Percentiles rank a stretch among this genome's conserved stretches.
Conservation (phyloP, 2,329 filamentous ascomycete species). For the Ophiostoma ips region DNA sequence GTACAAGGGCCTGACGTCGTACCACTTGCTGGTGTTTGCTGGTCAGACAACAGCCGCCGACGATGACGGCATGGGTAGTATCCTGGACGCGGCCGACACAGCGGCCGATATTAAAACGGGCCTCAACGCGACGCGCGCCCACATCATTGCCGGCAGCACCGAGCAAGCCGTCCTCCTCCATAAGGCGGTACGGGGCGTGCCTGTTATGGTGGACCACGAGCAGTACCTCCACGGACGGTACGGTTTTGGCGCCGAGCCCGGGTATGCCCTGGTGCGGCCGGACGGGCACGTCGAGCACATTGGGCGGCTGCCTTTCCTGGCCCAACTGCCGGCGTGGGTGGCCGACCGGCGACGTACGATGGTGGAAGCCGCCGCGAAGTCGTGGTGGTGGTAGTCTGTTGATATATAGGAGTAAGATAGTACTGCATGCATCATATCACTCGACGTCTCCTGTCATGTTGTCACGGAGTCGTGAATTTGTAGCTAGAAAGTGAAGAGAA, state of each 20-base stretch:
- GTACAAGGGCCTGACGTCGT: constrained; percentile 5
- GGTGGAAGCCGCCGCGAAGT: neutral
- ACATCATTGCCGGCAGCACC: constrained; percentile 3
- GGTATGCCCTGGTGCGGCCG: constrained; percentile 20
- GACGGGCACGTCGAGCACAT: constrained; percentile 22
- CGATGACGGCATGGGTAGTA: neutral
- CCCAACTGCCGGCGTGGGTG: constrained; percentile 14
- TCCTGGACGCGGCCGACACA: constrained; percentile 9
- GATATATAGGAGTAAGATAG: no score
- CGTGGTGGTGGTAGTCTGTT: constrained; percentile 6
- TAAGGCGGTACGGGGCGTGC: constrained; percentile 5
- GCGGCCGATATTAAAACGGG: neutral
- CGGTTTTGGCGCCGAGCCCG: constrained; percentile 17
- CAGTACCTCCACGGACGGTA: constrained; percentile 18
- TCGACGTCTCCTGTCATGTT: no score
- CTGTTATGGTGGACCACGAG: constrained; percentile 13
- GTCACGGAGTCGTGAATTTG: no score
- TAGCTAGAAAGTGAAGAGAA: neutral
- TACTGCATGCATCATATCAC: neutral
- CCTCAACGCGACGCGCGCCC: neutral
- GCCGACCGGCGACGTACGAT: neutral
- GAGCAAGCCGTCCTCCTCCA: neutral
- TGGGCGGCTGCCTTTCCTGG: constrained; percentile 16
- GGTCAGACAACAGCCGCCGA: neutral
- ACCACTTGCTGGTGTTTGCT: constrained; percentile 6